These are phyloP conservation scores for Cardiosporidium cionae DNA, from an alignment of 169 alveolate species.

Conservation along the genomic window DNA sequence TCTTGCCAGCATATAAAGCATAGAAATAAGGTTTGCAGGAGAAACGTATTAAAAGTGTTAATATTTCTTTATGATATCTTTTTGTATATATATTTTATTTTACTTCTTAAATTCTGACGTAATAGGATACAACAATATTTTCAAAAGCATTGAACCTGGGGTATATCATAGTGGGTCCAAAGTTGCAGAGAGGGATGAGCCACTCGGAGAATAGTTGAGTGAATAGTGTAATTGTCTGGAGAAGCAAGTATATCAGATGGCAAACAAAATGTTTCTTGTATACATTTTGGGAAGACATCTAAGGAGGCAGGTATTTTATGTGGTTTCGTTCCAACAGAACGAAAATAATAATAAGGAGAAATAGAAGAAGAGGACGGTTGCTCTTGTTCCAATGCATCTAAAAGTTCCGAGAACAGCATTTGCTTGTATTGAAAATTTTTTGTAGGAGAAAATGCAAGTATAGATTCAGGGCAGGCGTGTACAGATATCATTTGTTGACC, in stretches of 20 bases:
- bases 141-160: slow-evolving; percentile 31
- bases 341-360: not conserved
- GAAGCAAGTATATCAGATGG: too few relatives aligned
- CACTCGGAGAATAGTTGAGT: slow-evolving; percentile 38
- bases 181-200: slow-evolving; percentile 42
- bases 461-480: not conserved
- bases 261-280: not conserved
- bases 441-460: not conserved
- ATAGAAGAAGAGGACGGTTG: not conserved
- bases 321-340: not conserved
- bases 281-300: not conserved
- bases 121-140: not conserved
- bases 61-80: too few relatives aligned
- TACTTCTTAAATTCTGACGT: not conserved
- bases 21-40: too few relatives aligned
- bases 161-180: slow-evolving; percentile 48
- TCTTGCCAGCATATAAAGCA: too few relatives aligned
- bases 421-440: not conserved
- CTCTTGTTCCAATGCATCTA: not conserved
- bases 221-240: not conserved
- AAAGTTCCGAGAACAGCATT: not conserved
- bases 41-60: too few relatives aligned
- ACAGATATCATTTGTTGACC: not conserved
- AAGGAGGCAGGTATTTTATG: not conserved
- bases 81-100: too few relatives aligned